Base-by-base conservation (phyloP, 2,329 filamentous ascomycete genomes). In the Akanthomyces dipterigenus region DNA sequence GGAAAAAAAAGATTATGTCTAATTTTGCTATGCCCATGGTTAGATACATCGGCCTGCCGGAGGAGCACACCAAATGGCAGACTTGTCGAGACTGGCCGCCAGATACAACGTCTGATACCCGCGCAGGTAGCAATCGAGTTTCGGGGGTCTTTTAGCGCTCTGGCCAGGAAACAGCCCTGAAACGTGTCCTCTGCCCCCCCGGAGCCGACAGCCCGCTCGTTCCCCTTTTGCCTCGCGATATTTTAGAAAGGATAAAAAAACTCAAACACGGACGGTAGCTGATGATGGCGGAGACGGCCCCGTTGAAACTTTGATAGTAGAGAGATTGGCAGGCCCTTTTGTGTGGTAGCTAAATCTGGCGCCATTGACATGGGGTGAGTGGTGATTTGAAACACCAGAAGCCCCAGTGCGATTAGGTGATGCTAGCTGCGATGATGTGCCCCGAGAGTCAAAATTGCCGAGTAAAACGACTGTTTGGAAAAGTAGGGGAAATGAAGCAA, bases 401-500 rank as follows among this genome's bases (percentile, higher is more conserved):
- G 55, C 55, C 16, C 24, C n/a, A 24, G n/a, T 38, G 42, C 55
- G 55, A 57, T 57, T 57, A 57, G 28, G 55, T 40, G 55, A 38
- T 49, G 55, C 45, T 57, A 57, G 55, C 46, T 31, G 34, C 55
- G 36, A 59, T 59, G 55, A 59, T 59, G 55, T 59, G 55, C 46
- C 18, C 22, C 9, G 22, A 3, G 12, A n/a, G 45, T 16, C 26
- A 36, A 40, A 40, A 49, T 48, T 28, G 20, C 28, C n/a, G 28
- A 24, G 31, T n/a, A 31, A 57, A 59, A 43, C 20, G 22, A 38
- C 24, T 6, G 53, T 22, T 34, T 36, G 22, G 34, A 11, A 38
- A 8, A 43, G 6, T 8, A 14, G 20, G 38, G 24, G 26, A 42
- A 22, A 59, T 18, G 22, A 58, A 56, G 20, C 22, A 26, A 20